Evolutionary conservation across 257 asterid species (phyloP).

Genomic region (Gentiana dahurica): DNA sequence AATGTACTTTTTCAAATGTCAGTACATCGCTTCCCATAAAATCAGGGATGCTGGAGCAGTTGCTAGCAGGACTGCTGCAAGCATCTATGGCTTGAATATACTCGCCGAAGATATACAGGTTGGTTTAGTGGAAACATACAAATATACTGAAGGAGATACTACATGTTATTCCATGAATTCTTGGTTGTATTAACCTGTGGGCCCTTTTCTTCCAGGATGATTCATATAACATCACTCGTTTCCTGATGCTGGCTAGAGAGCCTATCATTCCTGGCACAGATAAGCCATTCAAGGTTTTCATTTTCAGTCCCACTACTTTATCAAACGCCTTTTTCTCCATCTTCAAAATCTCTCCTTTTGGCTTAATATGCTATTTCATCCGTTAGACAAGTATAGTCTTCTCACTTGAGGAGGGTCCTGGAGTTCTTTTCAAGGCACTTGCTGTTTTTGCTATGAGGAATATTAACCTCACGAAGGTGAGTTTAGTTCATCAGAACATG

Average conservation of each 20-base stretch:
- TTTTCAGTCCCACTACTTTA: neutral
- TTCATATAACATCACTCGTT: constrained; percentile 89
- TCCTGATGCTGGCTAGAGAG: constrained; percentile 94
- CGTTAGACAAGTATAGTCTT: constrained; percentile 92
- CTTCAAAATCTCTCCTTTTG: neutral
- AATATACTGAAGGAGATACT: neutral
- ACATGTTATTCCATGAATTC: neutral
- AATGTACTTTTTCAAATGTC: constrained; percentile 9
- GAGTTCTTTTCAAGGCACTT: constrained; percentile 96
- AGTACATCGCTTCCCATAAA: constrained; percentile 69
- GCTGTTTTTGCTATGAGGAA: constrained; percentile 93
- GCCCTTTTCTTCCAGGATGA: constrained; percentile 56
- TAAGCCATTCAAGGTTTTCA: constrained; percentile 88
- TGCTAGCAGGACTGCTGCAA: constrained; percentile 81
- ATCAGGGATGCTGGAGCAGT: constrained; percentile 93
- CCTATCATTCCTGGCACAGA: constrained; percentile 92
- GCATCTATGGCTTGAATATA: constrained; percentile 67
- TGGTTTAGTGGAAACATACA: constrained; percentile 2
- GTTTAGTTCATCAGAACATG: constrained; percentile 6
- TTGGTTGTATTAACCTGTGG: constrained; percentile 7
- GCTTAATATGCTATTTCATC: constrained; percentile 4
- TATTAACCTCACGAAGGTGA: constrained; percentile 90
- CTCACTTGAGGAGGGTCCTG: constrained; percentile 99
- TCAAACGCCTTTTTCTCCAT: too few relatives aligned
- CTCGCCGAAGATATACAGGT: constrained; percentile 98